Evolutionary conservation across 306 rosid genomes (phyloP).

Genomic region (Datisca glomerata): DNA sequence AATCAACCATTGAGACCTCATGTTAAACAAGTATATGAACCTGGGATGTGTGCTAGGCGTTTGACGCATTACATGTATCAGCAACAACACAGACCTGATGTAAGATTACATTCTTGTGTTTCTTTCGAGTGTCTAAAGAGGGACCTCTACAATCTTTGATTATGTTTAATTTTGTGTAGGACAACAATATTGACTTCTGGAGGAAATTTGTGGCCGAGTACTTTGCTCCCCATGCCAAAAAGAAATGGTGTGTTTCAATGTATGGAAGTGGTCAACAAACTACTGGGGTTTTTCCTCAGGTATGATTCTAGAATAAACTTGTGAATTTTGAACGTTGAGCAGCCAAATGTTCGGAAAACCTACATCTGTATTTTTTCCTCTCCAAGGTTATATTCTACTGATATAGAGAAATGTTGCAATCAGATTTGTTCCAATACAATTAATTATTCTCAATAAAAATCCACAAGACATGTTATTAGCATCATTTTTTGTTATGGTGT

Average conservation of each 20-base stretch:
- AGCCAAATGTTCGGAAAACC: no score
- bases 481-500: no score
- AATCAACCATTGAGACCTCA: slow-evolving; percentile 66
- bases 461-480: no score
- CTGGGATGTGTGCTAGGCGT: slow-evolving; percentile 96
- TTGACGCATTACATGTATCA: slow-evolving; percentile 89
- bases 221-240: slow-evolving; percentile 91
- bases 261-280: slow-evolving; percentile 94
- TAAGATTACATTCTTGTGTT: slow-evolving; percentile 20
- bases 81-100: slow-evolving; percentile 94
- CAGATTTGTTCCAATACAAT: no score
- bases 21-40: slow-evolving; percentile 73
- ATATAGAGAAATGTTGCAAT: no score
- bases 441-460: no score
- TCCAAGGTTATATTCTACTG: no score
- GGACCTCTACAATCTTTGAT: slow-evolving; percentile 6
- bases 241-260: slow-evolving; percentile 99
- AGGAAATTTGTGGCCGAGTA: slow-evolving; percentile 92
- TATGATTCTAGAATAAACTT: slow-evolving; percentile 25
- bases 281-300: slow-evolving; percentile 97
- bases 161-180: slow-evolving; percentile 36
- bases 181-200: slow-evolving; percentile 93
- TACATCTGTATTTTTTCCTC: no score
- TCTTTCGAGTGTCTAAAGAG: slow-evolving; percentile 2
- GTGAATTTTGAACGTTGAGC: no score